These are phyloP conservation scores for Colletotrichum tabaci DNA, from an alignment of 2,329 filamentous ascomycete genomes.

Conservation along the genomic window DNA sequence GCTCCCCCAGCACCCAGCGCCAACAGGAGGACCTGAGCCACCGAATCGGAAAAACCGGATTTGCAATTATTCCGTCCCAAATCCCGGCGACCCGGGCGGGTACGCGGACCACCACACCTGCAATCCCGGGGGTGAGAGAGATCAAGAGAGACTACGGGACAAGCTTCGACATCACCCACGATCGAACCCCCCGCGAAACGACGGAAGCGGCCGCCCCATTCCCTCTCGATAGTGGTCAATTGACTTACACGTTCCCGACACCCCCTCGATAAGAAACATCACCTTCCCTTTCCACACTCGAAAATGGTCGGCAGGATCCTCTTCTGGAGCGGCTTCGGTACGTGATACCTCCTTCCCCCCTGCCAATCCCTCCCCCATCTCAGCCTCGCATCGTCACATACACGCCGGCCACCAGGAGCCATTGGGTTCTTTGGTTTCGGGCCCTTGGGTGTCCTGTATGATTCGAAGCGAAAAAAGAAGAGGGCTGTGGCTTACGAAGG, in stretches of 20 bases:
- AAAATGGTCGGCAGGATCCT: constrained; percentile 76
- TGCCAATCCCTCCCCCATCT: not conserved
- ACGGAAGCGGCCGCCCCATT: constrained; percentile 29
- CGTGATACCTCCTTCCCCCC: constrained; percentile 51
- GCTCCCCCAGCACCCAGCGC: not conserved
- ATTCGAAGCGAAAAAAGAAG: too few species aligned
- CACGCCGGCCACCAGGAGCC: constrained; percentile 10
- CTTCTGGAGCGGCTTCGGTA: constrained; percentile 95
- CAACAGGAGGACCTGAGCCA: not conserved
- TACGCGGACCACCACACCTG: constrained; percentile 30
- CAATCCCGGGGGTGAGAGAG: constrained; percentile 1
- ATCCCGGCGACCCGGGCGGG: constrained; percentile 12
- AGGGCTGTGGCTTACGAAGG: not conserved
- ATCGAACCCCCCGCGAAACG: constrained; percentile 18
- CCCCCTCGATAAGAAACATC: constrained; percentile 1
- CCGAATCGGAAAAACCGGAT: constrained; percentile 42
- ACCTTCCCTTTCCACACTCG: constrained; percentile 41
- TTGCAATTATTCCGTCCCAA: constrained; percentile 39
- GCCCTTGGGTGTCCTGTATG: too few species aligned
- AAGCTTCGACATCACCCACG: constrained; percentile 38
- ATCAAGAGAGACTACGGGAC: not conserved
- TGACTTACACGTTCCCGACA: constrained; percentile 3
- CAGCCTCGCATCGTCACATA: not conserved
- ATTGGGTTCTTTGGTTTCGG: not conserved
- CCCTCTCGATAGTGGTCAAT: constrained; percentile 25